A percentile compares a stretch with the other conserved stretches of the same genome.
These are phyloP conservation scores for Phyllosticta capitalensis DNA, from an alignment of 2,329 filamentous ascomycete genomes.

Conservation along the genomic window DNA sequence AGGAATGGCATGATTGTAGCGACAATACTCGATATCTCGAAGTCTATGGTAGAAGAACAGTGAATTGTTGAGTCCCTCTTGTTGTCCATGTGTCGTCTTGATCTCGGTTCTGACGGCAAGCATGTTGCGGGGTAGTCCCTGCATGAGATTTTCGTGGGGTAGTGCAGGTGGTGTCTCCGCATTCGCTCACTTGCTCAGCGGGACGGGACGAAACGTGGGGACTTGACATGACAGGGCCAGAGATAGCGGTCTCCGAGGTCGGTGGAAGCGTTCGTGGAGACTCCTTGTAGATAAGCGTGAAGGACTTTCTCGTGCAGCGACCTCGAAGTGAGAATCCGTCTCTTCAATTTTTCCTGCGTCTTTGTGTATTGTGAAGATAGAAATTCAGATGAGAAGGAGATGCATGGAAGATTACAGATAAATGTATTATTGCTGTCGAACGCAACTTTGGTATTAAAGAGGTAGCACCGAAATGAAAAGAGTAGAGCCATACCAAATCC, in stretches of 20 bases:
- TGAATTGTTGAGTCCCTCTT: neutral
- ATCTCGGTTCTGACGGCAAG: neutral
- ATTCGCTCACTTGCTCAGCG: neutral
- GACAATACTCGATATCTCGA: neutral
- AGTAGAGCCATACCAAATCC: no score
- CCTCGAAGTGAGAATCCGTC: no score
- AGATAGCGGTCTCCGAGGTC: neutral
- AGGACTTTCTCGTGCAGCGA: no score
- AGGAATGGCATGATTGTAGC: conserved; percentile 2
- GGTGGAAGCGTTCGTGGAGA: neutral
- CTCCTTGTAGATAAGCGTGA: no score
- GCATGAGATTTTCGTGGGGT: neutral
- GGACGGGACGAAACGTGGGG: neutral
- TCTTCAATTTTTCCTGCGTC: no score
- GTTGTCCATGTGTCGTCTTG: neutral
- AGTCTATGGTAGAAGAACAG: neutral
- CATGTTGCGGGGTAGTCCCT: neutral
- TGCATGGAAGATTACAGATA: no score
- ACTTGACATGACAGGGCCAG: neutral
- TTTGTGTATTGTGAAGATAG: no score
- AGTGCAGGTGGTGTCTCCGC: neutral
- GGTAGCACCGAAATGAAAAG: no score
- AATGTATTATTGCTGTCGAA: no score
- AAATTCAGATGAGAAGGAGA: no score
- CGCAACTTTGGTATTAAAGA: no score